Base-by-base conservation (phyloP, 768 basidiomycete genomes). In the Artomyces pyxidatus region DNA sequence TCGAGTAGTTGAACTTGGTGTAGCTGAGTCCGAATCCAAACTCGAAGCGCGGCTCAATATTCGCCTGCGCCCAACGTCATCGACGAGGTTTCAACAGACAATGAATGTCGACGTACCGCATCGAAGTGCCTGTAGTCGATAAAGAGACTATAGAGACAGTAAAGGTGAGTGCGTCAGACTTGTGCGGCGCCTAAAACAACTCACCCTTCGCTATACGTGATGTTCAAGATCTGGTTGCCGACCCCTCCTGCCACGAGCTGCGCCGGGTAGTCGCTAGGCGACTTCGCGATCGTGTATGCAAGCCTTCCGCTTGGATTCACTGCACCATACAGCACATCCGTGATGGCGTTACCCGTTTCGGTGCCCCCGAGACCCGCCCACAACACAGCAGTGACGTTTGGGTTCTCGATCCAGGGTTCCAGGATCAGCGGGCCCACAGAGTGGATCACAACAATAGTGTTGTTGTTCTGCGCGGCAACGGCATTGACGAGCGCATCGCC, bases 21-120 rank as follows among this genome's bases (percentile, higher is more conserved):
- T 96, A 97, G 48, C 82, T 86, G 59, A 94, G 63, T 0, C 93
- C 93, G 61, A 82, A 94, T 4, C 93, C 93, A 62, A 97, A 97
- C 60, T 89, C 88, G 59, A 80, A 91, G 30, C 86, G 85, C 3
- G 89, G 89, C 0, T 72, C 73, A 54, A 90, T 88, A 53, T 82
- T 76, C 64, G 77, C 68, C 77, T 84, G 28, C 26, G 47, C 41
- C 14, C 28, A 14, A n/a, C n/a, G n/a, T n/a, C n/a, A n/a, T 29
- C 42, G 17, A 35, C 4, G 17, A 44, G 4, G 25, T 44, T 19
- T 45, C n/a, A 26, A 65, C 26, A 63, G 14, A 44, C 14, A 10
- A 25, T 12, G 14, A 6, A 11, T 25, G 42, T 3, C 7, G n/a
- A 50, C 59, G 26, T 28, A 67, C 58, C 17, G 58, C 52, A 42